These are phyloP conservation scores for Chaetomiaceae sp. DNA, from an alignment of 2,329 filamentous ascomycete species.

Conservation along the genomic window DNA sequence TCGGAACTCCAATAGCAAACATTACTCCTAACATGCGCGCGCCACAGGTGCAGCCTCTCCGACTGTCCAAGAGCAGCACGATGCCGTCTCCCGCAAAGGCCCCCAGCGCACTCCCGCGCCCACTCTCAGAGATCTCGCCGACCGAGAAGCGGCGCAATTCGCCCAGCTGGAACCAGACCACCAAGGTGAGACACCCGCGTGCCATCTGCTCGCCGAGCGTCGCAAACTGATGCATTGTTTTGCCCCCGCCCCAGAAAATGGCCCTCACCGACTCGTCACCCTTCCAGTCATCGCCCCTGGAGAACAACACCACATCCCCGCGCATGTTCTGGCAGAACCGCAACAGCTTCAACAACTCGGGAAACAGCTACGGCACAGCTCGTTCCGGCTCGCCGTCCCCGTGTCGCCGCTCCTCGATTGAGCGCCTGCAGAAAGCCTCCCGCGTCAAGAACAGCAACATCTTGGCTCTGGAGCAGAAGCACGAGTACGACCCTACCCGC, in stretches of 20 bases:
- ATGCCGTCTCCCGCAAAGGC: slow-evolving; percentile 59
- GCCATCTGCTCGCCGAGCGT: slow-evolving; percentile 14
- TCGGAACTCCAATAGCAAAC: not conserved
- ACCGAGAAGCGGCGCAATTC: slow-evolving; percentile 86
- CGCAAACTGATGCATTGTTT: slow-evolving; percentile 18
- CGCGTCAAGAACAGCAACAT: slow-evolving; percentile 98
- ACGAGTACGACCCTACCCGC: slow-evolving; percentile 82
- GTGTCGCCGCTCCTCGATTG: slow-evolving; percentile 82
- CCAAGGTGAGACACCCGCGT: slow-evolving; percentile 53
- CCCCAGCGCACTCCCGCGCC: slow-evolving; percentile 58
- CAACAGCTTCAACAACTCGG: slow-evolving; percentile 64
- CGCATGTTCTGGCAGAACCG: slow-evolving; percentile 87
- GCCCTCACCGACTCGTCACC: slow-evolving; percentile 71
- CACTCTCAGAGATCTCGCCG: slow-evolving; percentile 83
- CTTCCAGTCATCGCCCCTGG: slow-evolving; percentile 77
- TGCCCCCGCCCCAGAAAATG: slow-evolving; percentile 51
- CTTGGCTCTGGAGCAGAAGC: slow-evolving; percentile 85
- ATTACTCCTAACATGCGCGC: not conserved
- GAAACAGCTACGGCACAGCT: slow-evolving; percentile 62
- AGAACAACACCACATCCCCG: slow-evolving; percentile 61
- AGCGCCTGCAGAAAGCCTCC: slow-evolving; percentile 89
- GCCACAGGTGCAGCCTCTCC: slow-evolving; percentile 69
- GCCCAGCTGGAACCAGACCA: slow-evolving; percentile 75
- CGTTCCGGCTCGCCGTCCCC: slow-evolving; percentile 62
- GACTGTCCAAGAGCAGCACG: slow-evolving; percentile 67